These are phyloP conservation scores for Paraglomus brasilianum DNA, from an alignment of 192 early-diverging fungal genomes.

Conservation along the genomic window DNA sequence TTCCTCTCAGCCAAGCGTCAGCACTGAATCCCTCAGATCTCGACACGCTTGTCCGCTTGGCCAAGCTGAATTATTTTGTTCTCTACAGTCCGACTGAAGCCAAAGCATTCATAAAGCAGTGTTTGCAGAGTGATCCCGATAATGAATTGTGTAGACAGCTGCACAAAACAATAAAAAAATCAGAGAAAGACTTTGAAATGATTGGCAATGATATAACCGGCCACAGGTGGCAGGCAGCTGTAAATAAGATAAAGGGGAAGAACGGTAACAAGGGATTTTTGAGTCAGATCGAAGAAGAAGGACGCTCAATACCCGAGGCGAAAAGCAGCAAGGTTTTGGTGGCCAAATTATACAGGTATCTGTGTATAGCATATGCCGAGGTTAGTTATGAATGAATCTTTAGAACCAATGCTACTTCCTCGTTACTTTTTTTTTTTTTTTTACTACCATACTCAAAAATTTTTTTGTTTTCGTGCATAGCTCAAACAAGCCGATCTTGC, in stretches of 20 bases:
- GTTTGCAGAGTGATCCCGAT: constrained; percentile 88
- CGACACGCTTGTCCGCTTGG: constrained; percentile 60
- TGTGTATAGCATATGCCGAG: constrained; percentile 62
- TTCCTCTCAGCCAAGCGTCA: constrained; percentile 61
- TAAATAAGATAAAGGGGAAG: constrained; percentile 57
- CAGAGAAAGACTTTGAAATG: constrained; percentile 68
- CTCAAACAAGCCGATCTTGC: constrained; percentile 48
- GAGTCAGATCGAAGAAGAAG: constrained; percentile 36
- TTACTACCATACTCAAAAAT: neutral
- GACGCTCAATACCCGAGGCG: constrained; percentile 37
- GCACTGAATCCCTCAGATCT: constrained; percentile 69
- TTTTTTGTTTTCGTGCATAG: constrained; percentile 41
- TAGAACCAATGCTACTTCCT: neutral
- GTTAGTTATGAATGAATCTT: constrained; percentile 31
- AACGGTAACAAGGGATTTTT: constrained; percentile 34
- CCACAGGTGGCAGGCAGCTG: constrained; percentile 57
- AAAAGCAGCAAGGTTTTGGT: constrained; percentile 41
- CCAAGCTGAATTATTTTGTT: constrained; percentile 67
- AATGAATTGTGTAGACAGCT: constrained; percentile 82
- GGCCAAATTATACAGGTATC: constrained; percentile 49
- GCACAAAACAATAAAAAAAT: constrained; percentile 69
- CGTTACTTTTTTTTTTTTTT: neutral
- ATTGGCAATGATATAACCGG: constrained; percentile 55
- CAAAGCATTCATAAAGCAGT: constrained; percentile 74
- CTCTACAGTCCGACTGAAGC: constrained; percentile 72